Base-by-base conservation (phyloP, 2,329 filamentous ascomycete species). In the Rasamsonia emersonii region DNA sequence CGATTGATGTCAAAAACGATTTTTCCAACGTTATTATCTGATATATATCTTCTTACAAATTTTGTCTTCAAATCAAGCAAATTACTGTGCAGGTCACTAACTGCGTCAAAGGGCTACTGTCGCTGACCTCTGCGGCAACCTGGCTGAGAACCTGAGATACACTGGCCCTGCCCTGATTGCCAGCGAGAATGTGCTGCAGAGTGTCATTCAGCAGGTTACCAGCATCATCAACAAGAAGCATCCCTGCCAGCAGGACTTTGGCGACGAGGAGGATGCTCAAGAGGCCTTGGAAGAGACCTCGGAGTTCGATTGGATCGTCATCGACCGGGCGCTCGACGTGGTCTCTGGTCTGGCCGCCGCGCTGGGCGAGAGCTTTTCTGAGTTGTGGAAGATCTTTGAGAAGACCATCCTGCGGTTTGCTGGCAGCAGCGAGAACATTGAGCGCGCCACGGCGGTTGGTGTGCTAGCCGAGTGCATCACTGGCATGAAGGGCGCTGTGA, bases 301-400 rank as follows among this genome's bases (percentile, higher is more conserved):
- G 2, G 91, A 98, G 65, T 94, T 93, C 51, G 91, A 96, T 67
- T 96, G 91, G 91, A 75, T 95, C 11, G 81, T 94, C 31, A 82
- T 96, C 33, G 91, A 98, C 65, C 94, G 86, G 7, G 88, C 86
- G 20, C 75, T 96, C 34, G 91, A 96, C 44, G 86, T 93, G 28
- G 71, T 95, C 30, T 85, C 86, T 31, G 86, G 84, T 21, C 74
- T 96, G 24, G 79, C 88, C 13, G 76, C 77, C 28, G 86, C 86
- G 18, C 77, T 96, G 9, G 91, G 91, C 23, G 59, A 73, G 14
- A 77, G 79, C 46, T 96, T 95, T 50, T 72, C 73, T 35, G 82
- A 94, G 66, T 70, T 95, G 40, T 96, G 86, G 86, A 93, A 93
- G 70, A 79, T 93, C 49, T 94, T 95, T 46, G 84, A 94, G 69